Conservation (phyloP, 2,329 filamentous ascomycete genomes). For the Fusarium pseudocircinatum region DNA sequence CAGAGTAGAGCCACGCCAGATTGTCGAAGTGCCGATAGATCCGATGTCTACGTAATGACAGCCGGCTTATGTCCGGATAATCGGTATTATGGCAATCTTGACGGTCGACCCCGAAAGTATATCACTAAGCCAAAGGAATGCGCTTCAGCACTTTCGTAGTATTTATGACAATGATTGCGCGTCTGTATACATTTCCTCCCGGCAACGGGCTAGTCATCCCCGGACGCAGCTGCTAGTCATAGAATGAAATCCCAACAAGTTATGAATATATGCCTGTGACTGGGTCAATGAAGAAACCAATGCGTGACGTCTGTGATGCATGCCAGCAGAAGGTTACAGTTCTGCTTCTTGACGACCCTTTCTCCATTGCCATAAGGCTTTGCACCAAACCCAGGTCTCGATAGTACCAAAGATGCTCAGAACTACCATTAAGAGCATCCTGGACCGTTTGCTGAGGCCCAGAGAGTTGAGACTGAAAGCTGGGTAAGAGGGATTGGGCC, state of each 20-base stretch:
- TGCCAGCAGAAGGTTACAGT: background rate
- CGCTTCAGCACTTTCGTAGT: background rate
- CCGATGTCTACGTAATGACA: background rate
- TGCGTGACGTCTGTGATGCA: background rate
- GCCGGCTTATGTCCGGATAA: background rate
- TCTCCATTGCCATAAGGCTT: conserved; percentile 45
- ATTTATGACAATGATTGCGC: too few species aligned
- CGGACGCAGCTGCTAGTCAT: background rate
- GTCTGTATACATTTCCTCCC: background rate
- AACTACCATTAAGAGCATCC: conserved; percentile 36
- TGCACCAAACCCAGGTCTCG: conserved; percentile 47
- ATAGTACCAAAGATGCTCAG: conserved; percentile 46
- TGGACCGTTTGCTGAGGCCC: conserved; percentile 45
- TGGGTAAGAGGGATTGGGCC: conserved; percentile 29
- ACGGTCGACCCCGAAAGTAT: background rate
- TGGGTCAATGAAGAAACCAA: background rate
- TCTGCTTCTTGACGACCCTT: conserved; percentile 5
- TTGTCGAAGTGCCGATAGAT: background rate
- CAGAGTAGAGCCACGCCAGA: background rate
- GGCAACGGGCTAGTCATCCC: too few species aligned
- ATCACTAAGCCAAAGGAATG: background rate
- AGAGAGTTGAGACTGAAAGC: conserved; percentile 42
- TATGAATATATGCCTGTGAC: background rate
- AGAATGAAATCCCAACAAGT: background rate
- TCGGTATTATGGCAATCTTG: background rate